Conservation (phyloP, 176 grass and related monocot species). For the Raddia guianensis region DNA sequence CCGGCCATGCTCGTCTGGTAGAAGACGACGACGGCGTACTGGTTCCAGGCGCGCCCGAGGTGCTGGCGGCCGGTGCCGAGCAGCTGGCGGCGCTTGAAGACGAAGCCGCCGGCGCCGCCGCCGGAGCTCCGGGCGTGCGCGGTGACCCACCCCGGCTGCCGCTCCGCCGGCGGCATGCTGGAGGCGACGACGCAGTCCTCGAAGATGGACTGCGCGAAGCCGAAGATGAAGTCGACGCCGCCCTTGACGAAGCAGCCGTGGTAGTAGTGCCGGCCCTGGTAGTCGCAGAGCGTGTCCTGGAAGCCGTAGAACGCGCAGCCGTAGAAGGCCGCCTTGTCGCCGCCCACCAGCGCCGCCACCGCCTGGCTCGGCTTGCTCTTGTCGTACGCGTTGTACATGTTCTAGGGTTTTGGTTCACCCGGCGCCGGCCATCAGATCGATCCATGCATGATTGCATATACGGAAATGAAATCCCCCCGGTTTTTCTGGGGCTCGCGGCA, state of each 20-base stretch:
- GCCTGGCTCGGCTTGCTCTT: constrained; percentile 40
- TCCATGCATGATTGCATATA: constrained; percentile 2
- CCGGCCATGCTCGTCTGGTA: constrained; percentile 35
- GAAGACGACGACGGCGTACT: constrained; percentile 56
- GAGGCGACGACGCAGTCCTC: constrained; percentile 46
- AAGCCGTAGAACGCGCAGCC: constrained; percentile 63
- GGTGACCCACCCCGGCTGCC: constrained; percentile 50
- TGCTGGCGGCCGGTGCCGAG: constrained; percentile 6
- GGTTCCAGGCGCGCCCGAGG: constrained; percentile 65
- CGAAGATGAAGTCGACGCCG: constrained; percentile 82
- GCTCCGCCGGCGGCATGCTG: background rate
- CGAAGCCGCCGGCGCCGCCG: constrained; percentile 36
- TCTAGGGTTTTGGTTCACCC: background rate
- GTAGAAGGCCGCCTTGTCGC: constrained; percentile 69
- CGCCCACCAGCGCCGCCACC: constrained; percentile 57
- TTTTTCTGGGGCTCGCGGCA: no score
- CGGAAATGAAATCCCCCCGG: no score
- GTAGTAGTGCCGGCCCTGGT: constrained; percentile 68
- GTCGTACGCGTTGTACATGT: background rate
- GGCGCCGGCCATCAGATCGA: background rate
- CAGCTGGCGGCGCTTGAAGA: constrained; percentile 59
- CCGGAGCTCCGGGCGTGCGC: constrained; percentile 33
- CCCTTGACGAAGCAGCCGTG: constrained; percentile 60
- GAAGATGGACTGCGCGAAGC: constrained; percentile 71
- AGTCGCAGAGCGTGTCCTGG: constrained; percentile 77